Conservation (phyloP, 2,329 filamentous ascomycete species). For the Microascus cirrosus region DNA sequence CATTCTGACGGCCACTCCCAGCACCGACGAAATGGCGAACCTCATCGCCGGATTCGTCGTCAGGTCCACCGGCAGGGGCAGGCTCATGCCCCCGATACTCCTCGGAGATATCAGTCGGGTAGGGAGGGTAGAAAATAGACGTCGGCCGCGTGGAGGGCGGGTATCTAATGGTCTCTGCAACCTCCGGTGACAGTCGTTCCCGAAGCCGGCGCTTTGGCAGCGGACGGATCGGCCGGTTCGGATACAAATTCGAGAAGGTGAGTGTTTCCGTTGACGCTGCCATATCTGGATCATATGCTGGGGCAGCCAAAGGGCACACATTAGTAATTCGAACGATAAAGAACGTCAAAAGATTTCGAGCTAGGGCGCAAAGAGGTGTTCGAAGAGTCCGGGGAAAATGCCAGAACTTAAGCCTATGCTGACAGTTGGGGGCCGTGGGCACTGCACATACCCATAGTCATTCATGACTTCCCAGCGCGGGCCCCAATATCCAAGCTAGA, state of each 20-base stretch:
- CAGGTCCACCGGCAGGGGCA: neutral
- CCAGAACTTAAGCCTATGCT: neutral
- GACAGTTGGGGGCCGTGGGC: neutral
- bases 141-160: slow-evolving; percentile 63
- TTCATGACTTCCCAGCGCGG: neutral
- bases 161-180: slow-evolving; percentile 71
- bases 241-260: slow-evolving; percentile 65
- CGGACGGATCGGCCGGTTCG: slow-evolving; percentile 85
- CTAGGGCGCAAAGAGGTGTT: neutral
- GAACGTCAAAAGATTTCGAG: neutral
- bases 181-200: slow-evolving; percentile 76
- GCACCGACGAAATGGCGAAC: slow-evolving; percentile 4
- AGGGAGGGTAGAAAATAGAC: slow-evolving; percentile 46
- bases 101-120: slow-evolving; percentile 4
- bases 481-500: neutral
- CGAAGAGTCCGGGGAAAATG: neutral
- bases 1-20: slow-evolving; percentile 8
- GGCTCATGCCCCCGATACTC: neutral
- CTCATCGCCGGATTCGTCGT: neutral
- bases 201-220: slow-evolving; percentile 81
- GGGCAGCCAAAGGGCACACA: slow-evolving; percentile 6
- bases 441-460: slow-evolving; percentile 5
- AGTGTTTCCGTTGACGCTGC: slow-evolving; percentile 46
- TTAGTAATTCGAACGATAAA: neutral
- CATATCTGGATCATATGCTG: slow-evolving; percentile 42